A percentile compares a stretch with the other conserved stretches of the same genome.
These are phyloP conservation scores for Oryza australiensis DNA, from an alignment of 176 grass and related monocot species.

Conservation along the genomic window DNA sequence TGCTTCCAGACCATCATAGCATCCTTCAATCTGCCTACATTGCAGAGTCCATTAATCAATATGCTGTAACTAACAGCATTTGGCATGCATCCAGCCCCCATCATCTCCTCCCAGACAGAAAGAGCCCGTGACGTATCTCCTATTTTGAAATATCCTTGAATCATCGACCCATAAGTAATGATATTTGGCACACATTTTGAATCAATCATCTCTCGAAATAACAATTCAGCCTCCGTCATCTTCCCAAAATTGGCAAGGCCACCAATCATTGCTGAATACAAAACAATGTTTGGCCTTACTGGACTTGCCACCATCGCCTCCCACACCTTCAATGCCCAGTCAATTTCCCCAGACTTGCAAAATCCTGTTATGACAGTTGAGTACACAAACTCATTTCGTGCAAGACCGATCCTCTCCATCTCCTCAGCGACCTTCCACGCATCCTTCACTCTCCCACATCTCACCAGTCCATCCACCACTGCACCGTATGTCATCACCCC, in stretches of 20 bases:
- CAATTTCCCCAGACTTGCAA: slow-evolving; percentile 56
- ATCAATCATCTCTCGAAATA: slow-evolving; percentile 60
- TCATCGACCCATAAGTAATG: slow-evolving; percentile 78
- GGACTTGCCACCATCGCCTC: slow-evolving; percentile 46
- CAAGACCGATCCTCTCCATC: slow-evolving; percentile 52
- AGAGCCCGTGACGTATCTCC: slow-evolving; percentile 54
- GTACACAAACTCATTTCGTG: slow-evolving; percentile 76
- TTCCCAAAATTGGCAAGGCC: slow-evolving; percentile 59
- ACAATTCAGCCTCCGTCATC: slow-evolving; percentile 58
- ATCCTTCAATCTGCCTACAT: slow-evolving; percentile 73
- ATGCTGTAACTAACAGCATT: slow-evolving; percentile 78
- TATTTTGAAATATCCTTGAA: slow-evolving; percentile 69
- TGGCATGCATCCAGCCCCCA: slow-evolving; percentile 47
- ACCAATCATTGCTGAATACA: slow-evolving; percentile 77
- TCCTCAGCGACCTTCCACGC: slow-evolving; percentile 65
- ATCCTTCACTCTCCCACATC: slow-evolving; percentile 62
- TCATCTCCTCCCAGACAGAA: slow-evolving; percentile 70
- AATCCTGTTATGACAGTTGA: slow-evolving; percentile 70
- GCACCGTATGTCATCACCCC: slow-evolving; percentile 69
- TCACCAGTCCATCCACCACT: slow-evolving; percentile 70
- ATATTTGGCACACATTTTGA: slow-evolving; percentile 69
- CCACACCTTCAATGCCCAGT: slow-evolving; percentile 63
- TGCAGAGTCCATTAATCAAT: slow-evolving; percentile 73
- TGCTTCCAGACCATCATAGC: slow-evolving; percentile 97
- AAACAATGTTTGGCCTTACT: slow-evolving; percentile 62